Base-by-base conservation (phyloP, 2,329 filamentous ascomycete genomes). In the Botrytis aclada region DNA sequence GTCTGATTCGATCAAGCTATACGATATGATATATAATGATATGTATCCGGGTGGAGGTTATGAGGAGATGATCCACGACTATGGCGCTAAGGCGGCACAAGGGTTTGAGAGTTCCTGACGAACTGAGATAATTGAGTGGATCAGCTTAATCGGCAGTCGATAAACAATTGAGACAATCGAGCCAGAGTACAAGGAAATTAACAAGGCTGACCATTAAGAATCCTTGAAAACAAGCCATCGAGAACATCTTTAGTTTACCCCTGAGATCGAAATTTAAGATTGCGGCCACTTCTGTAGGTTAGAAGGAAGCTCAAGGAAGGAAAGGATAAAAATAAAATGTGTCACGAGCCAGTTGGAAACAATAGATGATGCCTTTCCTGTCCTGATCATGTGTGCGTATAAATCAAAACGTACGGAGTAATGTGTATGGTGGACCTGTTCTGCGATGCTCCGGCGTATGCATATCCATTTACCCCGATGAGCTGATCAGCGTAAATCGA, bases 181-280 rank as follows among this genome's bases (percentile, higher is more conserved):
- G 47, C 61, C 29, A 37, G 45, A 37, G 39, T 58, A 25, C 47
- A 47, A 54, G 65, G 67, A 41, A 61, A 63, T 60, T 34, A 62
- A 56, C 56, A 72, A 72, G 71, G 71, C 71, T 72, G 71, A 63
- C 64, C 64, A 69, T 62, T 72, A 1, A 43, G 60, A 62, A 70
- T 70, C 47, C 45, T 66, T 41, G 70, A 58, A 58, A 32, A 20
- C 29, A 39, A 41, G 47, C 39, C 47, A 34, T 41, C 70, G 39
- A 56, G 29, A 47, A n/a, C 54, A 41, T 29, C 39, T 54, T 39
- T 71, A 72, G 70, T 72, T 72, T 67, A 72, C 71, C 71, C 71
- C 71, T 72, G 64, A 72, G 56, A 72, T 72, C n/a, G 70, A 72
- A 65, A 37, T 72, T 66, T 72, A 72, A 72, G 70, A 72, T 72